Base-by-base conservation (phyloP, 768 basidiomycete species). In the Agaricus bisporus region DNA sequence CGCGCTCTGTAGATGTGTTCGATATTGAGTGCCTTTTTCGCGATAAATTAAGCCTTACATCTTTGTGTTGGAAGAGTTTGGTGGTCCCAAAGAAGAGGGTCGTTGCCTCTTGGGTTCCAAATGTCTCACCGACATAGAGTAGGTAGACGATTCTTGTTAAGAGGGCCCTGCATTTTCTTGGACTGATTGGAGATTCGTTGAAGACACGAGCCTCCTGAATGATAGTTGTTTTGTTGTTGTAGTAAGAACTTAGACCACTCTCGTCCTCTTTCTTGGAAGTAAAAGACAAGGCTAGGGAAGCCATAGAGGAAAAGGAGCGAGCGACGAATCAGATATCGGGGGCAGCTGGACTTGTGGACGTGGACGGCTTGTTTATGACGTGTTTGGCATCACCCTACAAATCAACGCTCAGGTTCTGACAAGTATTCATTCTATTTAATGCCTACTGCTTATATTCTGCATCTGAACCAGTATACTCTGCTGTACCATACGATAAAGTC, bases 171-270 rank as follows among this genome's bases (percentile, higher is more conserved):
- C 95, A 98, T 75, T 95, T 97, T 66, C 95, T 80, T 17, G 95
- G 95, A 66, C 91, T 95, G 72, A 99, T 94, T 56, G 97, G 97
- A 15, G 95, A 97, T 66, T 98, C 95, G 73, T 99, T 98, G 85
- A 99, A 99, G 55, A 94, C 89, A 60, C 97, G 85, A 56, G 97
- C 95, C 70, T 99, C 97, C 70, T 98, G 97, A 61, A 98, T 89
- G 60, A 98, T 88, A 1, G 95, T 97, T 18, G 92, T 95, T 72
- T 98, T 98, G 78, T 98, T 95, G 73, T 92, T 92, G 69, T 91
- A 90, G 70, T 89, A 95, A 49, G 86, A 82, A 76, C 89, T 92
- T 62, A 97, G 83, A 50, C 91, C 87, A 69, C 80, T 85, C 75
- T 97, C 95, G 64, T 98, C 95, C 72, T 98, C 95, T 77, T 95